Evolutionary conservation across 768 basidiomycete species (phyloP).

Genomic region (Rhodotorula diobovata): DNA sequence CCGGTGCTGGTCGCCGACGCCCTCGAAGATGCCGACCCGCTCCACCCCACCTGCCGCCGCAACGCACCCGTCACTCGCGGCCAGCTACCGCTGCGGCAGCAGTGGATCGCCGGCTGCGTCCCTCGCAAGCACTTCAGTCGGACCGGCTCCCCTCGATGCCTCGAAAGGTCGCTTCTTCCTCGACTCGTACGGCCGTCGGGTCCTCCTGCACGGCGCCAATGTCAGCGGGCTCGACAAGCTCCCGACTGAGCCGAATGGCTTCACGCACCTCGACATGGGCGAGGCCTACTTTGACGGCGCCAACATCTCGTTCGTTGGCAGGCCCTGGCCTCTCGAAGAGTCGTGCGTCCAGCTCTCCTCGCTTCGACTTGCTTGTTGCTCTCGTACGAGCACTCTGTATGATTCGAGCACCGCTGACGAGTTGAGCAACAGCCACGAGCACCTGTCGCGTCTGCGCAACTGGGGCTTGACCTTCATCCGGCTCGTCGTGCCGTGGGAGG

Average conservation of each 20-base stretch:
- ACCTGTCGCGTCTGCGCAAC: constrained; percentile 31
- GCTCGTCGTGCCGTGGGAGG: constrained; percentile 95
- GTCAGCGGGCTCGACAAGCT: constrained; percentile 71
- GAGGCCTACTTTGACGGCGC: constrained; percentile 64
- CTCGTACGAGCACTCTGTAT: background rate
- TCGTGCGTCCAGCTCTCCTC: constrained; percentile 70
- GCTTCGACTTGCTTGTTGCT: background rate
- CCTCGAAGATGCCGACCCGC: no score
- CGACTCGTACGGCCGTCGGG: constrained; percentile 72
- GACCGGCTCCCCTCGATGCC: constrained; percentile 56
- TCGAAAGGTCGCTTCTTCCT: constrained; percentile 74
- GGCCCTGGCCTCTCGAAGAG: constrained; percentile 85
- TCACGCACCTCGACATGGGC: constrained; percentile 50
- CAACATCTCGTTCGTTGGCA: constrained; percentile 75
- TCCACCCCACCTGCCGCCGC: background rate
- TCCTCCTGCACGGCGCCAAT: constrained; percentile 78
- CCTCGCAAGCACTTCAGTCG: constrained; percentile 68
- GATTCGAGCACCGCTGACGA: background rate
- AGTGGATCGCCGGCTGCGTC: background rate
- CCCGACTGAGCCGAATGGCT: constrained; percentile 55
- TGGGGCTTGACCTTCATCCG: constrained; percentile 39
- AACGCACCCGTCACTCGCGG: constrained; percentile 15
- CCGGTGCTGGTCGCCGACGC: no score
- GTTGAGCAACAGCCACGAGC: constrained; percentile 11
- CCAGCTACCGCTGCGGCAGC: constrained; percentile 10